A percentile compares a stretch with the other conserved stretches of the same genome.
phyloP scores from a whole-genome alignment of 1,139 yeast genomes.

The Taiozyma sp. region DNA sequence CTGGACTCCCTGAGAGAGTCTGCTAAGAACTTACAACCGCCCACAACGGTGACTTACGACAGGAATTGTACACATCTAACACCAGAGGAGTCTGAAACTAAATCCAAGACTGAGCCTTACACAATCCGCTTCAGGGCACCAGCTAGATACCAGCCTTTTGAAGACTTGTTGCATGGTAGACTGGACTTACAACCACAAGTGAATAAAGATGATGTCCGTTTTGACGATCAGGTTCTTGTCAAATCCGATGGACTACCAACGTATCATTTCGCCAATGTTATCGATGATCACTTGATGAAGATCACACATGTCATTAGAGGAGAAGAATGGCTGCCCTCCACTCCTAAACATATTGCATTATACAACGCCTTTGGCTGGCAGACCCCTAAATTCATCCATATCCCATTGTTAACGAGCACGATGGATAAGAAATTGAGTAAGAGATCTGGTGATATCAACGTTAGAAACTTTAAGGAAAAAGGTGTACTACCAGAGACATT shows the following conservation, averaged over 20 bases:
- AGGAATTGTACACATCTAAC: slow-evolving; percentile 58
- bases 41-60: slow-evolving; percentile 90
- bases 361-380: slow-evolving; percentile 86
- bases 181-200: slow-evolving; percentile 77
- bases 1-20: slow-evolving; percentile 61
- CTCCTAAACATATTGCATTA: slow-evolving; percentile 89
- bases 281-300: slow-evolving; percentile 90
- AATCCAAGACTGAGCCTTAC: slow-evolving; percentile 34
- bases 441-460: slow-evolving; percentile 78
- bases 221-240: slow-evolving; percentile 83
- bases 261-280: slow-evolving; percentile 92
- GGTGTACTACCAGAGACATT: slow-evolving; percentile 86
- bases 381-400: slow-evolving; percentile 80
- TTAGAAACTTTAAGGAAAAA: slow-evolving; percentile 48
- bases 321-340: slow-evolving; percentile 96
- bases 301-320: slow-evolving; percentile 95
- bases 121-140: slow-evolving; percentile 70
- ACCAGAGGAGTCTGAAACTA: slow-evolving; percentile 34
- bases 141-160: slow-evolving; percentile 55
- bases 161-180: slow-evolving; percentile 73
- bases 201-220: slow-evolving; percentile 65
- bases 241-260: slow-evolving; percentile 95
- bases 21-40: slow-evolving; percentile 75
- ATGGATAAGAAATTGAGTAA: slow-evolving; percentile 81
- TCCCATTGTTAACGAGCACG: slow-evolving; percentile 76